Percentiles rank a stretch among this genome's conserved stretches.
Evolutionary conservation across 371 early-diverging fungal species (phyloP).

Genomic region (Mortierella sp.): DNA sequence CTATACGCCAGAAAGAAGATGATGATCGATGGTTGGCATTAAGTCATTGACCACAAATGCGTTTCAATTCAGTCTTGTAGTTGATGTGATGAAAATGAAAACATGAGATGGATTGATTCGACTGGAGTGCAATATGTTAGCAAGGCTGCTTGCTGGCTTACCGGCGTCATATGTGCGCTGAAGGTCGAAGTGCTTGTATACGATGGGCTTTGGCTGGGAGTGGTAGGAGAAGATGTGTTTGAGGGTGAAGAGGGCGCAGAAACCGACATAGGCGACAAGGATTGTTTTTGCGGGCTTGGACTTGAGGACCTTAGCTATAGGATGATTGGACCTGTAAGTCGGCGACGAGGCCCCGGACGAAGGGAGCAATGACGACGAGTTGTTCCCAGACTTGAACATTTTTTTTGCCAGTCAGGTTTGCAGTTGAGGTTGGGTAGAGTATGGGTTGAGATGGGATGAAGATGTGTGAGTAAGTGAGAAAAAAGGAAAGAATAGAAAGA

Average conservation of each 20-base stretch:
- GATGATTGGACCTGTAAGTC: slow-evolving; percentile 29
- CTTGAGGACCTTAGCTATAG: slow-evolving; percentile 31
- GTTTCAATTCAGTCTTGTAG: too few species aligned
- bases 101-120: too few species aligned
- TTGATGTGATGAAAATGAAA: too few species aligned
- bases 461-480: not conserved
- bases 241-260: slow-evolving; percentile 51
- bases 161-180: slow-evolving; percentile 54
- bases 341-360: slow-evolving; percentile 41
- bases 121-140: not conserved
- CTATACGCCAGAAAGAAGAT: slow-evolving; percentile 3
- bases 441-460: not conserved
- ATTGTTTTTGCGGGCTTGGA: slow-evolving; percentile 28
- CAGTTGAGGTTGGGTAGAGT: not conserved
- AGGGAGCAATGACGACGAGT: slow-evolving; percentile 42
- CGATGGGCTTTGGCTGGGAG: slow-evolving; percentile 37
- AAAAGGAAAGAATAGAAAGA: not conserved
- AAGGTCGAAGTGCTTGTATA: slow-evolving; percentile 49
- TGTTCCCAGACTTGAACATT: slow-evolving; percentile 36
- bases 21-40: not conserved
- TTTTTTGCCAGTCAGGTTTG: not conserved
- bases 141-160: slow-evolving; percentile 8
- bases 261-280: slow-evolving; percentile 43
- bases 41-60: not conserved
- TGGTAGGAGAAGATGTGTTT: slow-evolving; percentile 48